These are phyloP conservation scores for Saitozyma sp. DNA, from an alignment of 768 basidiomycete genomes.

Conservation along the genomic window DNA sequence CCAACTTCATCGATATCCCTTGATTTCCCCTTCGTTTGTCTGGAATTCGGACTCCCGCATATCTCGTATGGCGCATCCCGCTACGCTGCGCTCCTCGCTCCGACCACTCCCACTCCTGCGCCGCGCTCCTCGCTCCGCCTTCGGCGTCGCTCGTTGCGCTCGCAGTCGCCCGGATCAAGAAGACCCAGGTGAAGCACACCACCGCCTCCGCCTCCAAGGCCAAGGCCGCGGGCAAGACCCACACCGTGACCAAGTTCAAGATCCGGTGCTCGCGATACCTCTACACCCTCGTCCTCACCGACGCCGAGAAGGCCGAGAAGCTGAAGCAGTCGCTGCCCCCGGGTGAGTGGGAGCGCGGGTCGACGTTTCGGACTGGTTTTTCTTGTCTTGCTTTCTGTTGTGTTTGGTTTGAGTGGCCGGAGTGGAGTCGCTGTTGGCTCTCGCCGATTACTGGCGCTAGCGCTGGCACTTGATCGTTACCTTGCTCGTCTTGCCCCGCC, in stretches of 20 bases:
- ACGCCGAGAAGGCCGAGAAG: conserved; percentile 98
- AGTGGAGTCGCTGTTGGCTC: too few relatives aligned
- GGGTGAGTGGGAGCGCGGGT: conserved; percentile 60
- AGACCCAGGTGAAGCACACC: conserved; percentile 58
- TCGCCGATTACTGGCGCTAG: too few relatives aligned
- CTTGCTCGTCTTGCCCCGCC: too few relatives aligned
- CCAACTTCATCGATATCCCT: neutral
- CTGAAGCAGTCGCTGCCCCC: conserved; percentile 92
- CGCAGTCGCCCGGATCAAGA: conserved; percentile 95
- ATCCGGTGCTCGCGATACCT: conserved; percentile 80
- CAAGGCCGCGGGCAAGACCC: conserved; percentile 35
- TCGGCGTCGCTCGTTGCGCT: neutral
- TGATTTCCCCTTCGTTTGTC: neutral
- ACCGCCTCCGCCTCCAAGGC: conserved; percentile 41
- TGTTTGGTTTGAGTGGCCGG: too few relatives aligned
- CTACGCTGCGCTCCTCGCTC: neutral
- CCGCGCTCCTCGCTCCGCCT: neutral
- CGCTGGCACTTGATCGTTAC: too few relatives aligned
- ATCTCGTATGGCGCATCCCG: neutral
- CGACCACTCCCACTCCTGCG: neutral
- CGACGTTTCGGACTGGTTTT: too few relatives aligned
- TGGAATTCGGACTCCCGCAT: too few relatives aligned
- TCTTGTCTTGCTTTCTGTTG: too few relatives aligned
- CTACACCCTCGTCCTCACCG: conserved; percentile 94
- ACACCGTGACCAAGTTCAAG: conserved; percentile 85